Percentiles rank a stretch among this genome's conserved stretches.
These are phyloP conservation scores for Ampelocalamus luodianensis DNA, from an alignment of 176 grass and related monocot genomes.

Conservation along the genomic window DNA sequence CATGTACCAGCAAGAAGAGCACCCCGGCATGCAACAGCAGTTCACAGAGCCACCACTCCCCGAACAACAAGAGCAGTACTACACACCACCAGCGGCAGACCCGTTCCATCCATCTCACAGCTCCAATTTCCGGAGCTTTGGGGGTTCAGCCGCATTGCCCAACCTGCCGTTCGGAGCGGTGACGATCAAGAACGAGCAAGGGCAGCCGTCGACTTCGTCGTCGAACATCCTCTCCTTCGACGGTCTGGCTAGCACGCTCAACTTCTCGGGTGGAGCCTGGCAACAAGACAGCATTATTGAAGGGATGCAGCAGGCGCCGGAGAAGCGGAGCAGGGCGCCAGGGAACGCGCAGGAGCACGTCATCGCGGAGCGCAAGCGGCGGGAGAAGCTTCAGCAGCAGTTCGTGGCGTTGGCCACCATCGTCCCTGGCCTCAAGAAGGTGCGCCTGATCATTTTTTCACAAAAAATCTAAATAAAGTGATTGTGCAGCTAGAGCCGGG, in stretches of 20 bases:
- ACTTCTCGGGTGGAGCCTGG: slow-evolving; percentile 52
- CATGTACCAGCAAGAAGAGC: slow-evolving; percentile 45
- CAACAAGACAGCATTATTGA: slow-evolving; percentile 22
- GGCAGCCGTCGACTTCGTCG: slow-evolving; percentile 22
- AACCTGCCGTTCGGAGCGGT: slow-evolving; percentile 22
- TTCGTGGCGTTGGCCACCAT: slow-evolving; percentile 63
- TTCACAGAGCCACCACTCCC: not conserved
- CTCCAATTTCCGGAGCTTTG: slow-evolving; percentile 33
- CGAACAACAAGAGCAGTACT: slow-evolving; percentile 38
- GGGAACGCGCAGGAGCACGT: slow-evolving; percentile 66
- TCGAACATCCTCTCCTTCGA: slow-evolving; percentile 52
- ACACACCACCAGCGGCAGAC: slow-evolving; percentile 15
- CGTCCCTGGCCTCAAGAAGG: slow-evolving; percentile 73
- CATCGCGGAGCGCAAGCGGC: slow-evolving; percentile 64
- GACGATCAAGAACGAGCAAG: slow-evolving; percentile 8
- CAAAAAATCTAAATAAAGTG: too few relatives aligned
- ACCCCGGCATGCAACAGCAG: slow-evolving; percentile 23
- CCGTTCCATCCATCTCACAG: slow-evolving; percentile 3
- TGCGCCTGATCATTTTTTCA: too few relatives aligned
- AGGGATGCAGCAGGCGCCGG: slow-evolving; percentile 32
- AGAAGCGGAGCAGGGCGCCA: slow-evolving; percentile 48
- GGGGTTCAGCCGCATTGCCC: slow-evolving; percentile 11
- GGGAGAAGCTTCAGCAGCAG: slow-evolving; percentile 75
- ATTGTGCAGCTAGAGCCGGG: too few relatives aligned
- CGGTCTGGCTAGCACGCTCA: slow-evolving; percentile 29